These are phyloP conservation scores for Forsythia viridissima DNA, from an alignment of 257 asterid species.

Conservation along the genomic window DNA sequence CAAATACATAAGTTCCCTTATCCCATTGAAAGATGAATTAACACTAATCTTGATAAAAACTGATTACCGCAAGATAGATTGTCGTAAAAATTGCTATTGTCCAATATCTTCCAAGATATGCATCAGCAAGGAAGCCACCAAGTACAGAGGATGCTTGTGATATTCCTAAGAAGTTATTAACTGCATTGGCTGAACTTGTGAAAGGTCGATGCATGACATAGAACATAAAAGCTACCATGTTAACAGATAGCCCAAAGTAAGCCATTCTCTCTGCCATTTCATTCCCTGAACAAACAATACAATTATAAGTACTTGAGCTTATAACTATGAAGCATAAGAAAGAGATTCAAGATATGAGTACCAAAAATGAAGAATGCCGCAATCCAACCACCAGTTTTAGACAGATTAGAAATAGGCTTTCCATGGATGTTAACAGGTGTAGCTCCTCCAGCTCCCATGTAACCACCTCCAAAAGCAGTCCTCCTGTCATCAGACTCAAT, in stretches of 20 bases:
- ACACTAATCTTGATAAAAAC: neutral
- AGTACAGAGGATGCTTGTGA: constrained; percentile 95
- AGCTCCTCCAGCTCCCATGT: constrained; percentile 51
- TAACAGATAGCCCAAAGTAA: constrained; percentile 90
- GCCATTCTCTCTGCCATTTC: constrained; percentile 99
- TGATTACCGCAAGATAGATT: constrained; percentile 78
- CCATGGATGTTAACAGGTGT: constrained; percentile 92
- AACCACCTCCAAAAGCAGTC: constrained; percentile 83
- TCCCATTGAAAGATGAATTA: neutral
- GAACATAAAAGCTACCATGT: constrained; percentile 98
- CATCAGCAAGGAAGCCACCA: constrained; percentile 95
- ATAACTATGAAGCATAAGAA: too few species aligned
- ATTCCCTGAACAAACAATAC: constrained; percentile 52
- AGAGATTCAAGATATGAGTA: constrained; percentile 7
- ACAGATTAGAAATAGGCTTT: constrained; percentile 68
- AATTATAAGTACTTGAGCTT: too few species aligned
- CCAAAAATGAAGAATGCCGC: constrained; percentile 99
- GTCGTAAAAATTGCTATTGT: constrained; percentile 91
- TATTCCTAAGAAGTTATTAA: constrained; percentile 88
- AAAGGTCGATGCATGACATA: constrained; percentile 94
- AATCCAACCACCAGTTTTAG: constrained; percentile 93
- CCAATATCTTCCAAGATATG: constrained; percentile 97
- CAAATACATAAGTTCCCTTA: constrained; percentile 5
- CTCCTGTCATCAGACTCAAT: constrained; percentile 87
- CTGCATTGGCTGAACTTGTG: constrained; percentile 85